Percentiles rank a stretch among this genome's conserved stretches.
Conservation (phyloP, 495 filamentous ascomycete genomes). For the Astrothelium subdiscretum region DNA sequence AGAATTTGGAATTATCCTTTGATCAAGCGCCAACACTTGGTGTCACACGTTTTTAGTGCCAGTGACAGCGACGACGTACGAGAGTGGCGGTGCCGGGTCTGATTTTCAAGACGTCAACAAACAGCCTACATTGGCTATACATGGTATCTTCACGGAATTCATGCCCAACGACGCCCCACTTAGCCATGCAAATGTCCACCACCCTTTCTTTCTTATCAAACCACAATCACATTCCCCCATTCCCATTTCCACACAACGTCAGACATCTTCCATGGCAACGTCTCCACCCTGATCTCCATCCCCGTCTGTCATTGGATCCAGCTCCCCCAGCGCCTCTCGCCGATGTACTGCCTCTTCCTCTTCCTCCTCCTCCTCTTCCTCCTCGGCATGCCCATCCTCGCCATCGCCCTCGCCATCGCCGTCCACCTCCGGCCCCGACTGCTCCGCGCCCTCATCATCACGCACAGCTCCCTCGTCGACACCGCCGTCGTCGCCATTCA, state of each 20-base stretch:
- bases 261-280: background rate
- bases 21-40: background rate
- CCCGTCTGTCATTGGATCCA: background rate
- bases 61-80: background rate
- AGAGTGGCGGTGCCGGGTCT: background rate
- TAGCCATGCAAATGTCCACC: background rate
- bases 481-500: conserved; percentile 9
- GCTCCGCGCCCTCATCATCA: background rate
- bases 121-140: too few species aligned
- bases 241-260: background rate
- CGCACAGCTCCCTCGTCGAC: conserved; percentile 8
- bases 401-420: conserved; percentile 3
- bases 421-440: conserved; percentile 8
- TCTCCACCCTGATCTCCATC: background rate
- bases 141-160: background rate
- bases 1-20: background rate
- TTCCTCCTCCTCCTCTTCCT: conserved; percentile 7
- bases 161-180: background rate
- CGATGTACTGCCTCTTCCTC: conserved; percentile 7
- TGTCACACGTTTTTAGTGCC: background rate
- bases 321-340: background rate
- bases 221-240: background rate
- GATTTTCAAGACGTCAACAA: background rate
- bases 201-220: too few species aligned
- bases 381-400: conserved; percentile 1